These are phyloP conservation scores for Umbellularia californica DNA, from an alignment of 164 flowering plant species.

Conservation along the genomic window DNA sequence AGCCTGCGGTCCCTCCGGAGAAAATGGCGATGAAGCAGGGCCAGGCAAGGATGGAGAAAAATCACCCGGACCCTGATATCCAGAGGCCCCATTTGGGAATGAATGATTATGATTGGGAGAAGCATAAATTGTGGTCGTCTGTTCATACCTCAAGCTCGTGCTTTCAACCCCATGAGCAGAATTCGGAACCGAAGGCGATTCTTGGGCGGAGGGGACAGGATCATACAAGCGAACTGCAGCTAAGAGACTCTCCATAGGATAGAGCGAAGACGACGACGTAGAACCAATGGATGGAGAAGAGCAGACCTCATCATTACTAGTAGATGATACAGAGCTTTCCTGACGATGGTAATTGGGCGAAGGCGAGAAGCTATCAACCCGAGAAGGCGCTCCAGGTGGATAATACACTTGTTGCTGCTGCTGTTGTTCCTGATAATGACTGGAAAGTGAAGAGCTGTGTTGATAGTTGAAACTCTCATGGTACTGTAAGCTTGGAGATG, in stretches of 20 bases:
- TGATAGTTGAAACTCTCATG: constrained; percentile 34
- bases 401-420: constrained; percentile 18
- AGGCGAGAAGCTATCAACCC: constrained; percentile 25
- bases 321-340: constrained; percentile 26
- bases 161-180: not conserved
- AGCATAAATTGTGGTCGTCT: constrained; percentile 29
- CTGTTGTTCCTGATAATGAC: constrained; percentile 20
- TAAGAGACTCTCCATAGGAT: constrained; percentile 52
- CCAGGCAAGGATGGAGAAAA: constrained; percentile 15
- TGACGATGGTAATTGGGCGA: constrained; percentile 26
- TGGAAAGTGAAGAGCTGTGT: constrained; percentile 29
- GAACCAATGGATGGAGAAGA: constrained; percentile 1
- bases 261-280: constrained; percentile 23
- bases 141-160: constrained; percentile 19
- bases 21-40: constrained; percentile 15
- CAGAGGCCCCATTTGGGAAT: constrained; percentile 23
- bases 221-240: constrained; percentile 10
- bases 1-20: constrained; percentile 28
- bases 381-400: constrained; percentile 20
- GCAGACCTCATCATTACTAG: not conserved
- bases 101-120: constrained; percentile 41
- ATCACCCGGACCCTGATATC: not conserved
- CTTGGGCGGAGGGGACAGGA: not conserved
- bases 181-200: not conserved
- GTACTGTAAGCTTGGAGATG: constrained; percentile 7